Base-by-base conservation (phyloP, 202 grass and related monocot genomes). In the Schoenoplectus triqueter region DNA sequence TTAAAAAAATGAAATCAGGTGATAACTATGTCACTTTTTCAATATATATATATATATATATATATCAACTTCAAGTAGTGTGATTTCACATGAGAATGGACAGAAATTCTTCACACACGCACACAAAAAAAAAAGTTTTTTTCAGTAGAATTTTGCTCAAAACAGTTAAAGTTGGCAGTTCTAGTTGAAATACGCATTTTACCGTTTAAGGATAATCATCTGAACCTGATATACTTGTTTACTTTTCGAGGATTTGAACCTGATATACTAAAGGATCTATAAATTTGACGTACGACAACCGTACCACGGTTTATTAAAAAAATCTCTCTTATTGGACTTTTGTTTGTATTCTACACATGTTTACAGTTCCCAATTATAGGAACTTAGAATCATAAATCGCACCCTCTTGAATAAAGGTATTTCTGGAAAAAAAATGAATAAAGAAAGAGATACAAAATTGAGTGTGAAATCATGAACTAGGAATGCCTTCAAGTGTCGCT, bases 401-500 rank as follows among this genome's bases (percentile, higher is more conserved):
- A 31, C 31, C 5, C 14, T 40, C 49, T 84, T 21, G 69, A 84
- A 86, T 46, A 20, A 77, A 63, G 11, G 47, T 68, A 31, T 69
- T 64, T 59, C 66, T 73, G 2, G 82, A 14, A 13, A 49, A 49
- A 52, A 79, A 48, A 18, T 60, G 62, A 6, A 82, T 13, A 82
- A 68, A 66, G 44, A 22, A 2, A 22, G 14, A 40, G 50, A 87
- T 31, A 61, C 19, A 83, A 22, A 69, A 64, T 7, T 72, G 18
- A 64, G 60, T 57, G 19, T 81, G 78, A 51, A 57, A 10, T 88
- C 87, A 94, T 81, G 83, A 80, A 86, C 72, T 84, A 69, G 76
- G 14, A 89, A 87, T 88, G 64, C 80, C 73, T 66, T 89, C 84
- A 56, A 98, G 82, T 70, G 91, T 98, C 84, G 84, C 88, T 89